These are phyloP conservation scores for Fusarium cyanostomum DNA, from an alignment of 2,329 filamentous ascomycete species.

Conservation along the genomic window DNA sequence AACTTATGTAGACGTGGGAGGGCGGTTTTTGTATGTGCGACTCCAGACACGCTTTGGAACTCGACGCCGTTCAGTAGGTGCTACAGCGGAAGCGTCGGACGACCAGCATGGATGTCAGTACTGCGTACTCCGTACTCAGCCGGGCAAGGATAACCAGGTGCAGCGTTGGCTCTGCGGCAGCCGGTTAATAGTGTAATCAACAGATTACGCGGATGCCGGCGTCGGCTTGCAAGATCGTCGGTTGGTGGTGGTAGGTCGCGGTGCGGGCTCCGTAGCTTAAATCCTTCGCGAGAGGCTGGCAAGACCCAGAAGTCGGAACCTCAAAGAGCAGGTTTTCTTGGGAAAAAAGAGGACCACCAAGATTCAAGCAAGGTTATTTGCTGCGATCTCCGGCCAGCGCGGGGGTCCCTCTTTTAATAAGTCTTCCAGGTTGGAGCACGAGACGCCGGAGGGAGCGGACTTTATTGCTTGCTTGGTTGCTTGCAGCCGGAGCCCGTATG, in stretches of 20 bases:
- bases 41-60: constrained; percentile 41
- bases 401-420: constrained; percentile 31
- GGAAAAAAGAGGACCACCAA: constrained; percentile 36
- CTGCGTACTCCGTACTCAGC: constrained; percentile 19
- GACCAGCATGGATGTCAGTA: constrained; percentile 41
- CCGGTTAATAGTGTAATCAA: constrained; percentile 17
- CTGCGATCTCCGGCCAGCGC: constrained; percentile 28
- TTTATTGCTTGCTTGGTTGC: constrained; percentile 9
- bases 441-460: constrained; percentile 12
- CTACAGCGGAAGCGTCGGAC: constrained; percentile 42
- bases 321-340: constrained; percentile 41
- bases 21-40: constrained; percentile 39
- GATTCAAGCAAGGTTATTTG: constrained; percentile 31
- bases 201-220: constrained; percentile 29
- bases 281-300: constrained; percentile 35
- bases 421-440: constrained; percentile 14
- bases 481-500: constrained; percentile 10
- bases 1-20: constrained; percentile 31
- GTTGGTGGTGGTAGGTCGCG: constrained; percentile 16
- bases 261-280: constrained; percentile 33
- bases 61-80: constrained; percentile 39
- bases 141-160: constrained; percentile 33
- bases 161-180: constrained; percentile 32
- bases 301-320: constrained; percentile 30
- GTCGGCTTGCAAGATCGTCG: constrained; percentile 26